A percentile compares a stretch with the other conserved stretches of the same genome.
These are phyloP conservation scores for Cryptosporidium canis DNA, from an alignment of 169 alveolate genomes.

Conservation along the genomic window DNA sequence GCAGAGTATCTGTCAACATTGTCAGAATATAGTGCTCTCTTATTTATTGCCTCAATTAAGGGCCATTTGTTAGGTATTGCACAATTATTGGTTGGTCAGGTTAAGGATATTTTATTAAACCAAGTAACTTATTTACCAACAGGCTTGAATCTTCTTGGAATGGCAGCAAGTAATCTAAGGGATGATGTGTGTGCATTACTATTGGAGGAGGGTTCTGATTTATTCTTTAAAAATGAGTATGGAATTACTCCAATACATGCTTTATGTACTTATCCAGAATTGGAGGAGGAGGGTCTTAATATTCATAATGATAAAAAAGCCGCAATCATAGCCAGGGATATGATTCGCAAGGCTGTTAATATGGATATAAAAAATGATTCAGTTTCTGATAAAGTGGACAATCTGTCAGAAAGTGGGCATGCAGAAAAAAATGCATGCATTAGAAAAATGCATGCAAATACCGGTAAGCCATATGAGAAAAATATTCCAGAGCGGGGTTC, in stretches of 20 bases:
- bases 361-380: neutral
- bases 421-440: neutral
- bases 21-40: conserved; percentile 62
- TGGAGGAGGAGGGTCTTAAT: conserved; percentile 15
- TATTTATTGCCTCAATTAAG: conserved; percentile 60
- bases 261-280: conserved; percentile 44
- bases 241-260: conserved; percentile 71
- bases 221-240: conserved; percentile 49
- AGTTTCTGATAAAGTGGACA: neutral
- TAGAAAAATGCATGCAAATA: neutral
- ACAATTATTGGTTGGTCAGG: conserved; percentile 55
- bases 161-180: conserved; percentile 65
- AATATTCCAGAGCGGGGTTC: conserved; percentile 34
- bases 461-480: neutral
- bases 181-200: conserved; percentile 60
- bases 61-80: conserved; percentile 59
- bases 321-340: conserved; percentile 65
- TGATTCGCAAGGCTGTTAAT: conserved; percentile 40
- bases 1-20: conserved; percentile 48
- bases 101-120: conserved; percentile 47
- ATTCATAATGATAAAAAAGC: conserved; percentile 51
- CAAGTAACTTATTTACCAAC: conserved; percentile 65
- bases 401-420: neutral
- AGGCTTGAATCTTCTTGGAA: conserved; percentile 64
- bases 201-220: conserved; percentile 62